phyloP scores from a whole-genome alignment of 371 early-diverging fungal species.

The Dinochytrium kinnereticum region DNA sequence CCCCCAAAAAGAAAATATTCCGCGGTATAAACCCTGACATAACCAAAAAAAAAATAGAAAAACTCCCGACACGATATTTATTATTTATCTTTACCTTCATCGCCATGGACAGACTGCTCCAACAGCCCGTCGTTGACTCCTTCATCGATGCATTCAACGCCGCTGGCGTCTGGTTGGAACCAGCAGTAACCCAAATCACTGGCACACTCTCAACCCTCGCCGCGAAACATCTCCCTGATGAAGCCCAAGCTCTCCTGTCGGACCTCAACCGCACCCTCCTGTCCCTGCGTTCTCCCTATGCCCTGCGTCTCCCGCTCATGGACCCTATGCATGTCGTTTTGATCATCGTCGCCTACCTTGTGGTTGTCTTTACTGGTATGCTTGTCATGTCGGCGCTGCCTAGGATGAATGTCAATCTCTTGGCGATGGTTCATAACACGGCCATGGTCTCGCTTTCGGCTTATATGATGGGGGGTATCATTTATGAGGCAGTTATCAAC shows the following conservation, averaged over 20 bases:
- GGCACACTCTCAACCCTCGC: neutral
- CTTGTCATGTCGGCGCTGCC: conserved; percentile 49
- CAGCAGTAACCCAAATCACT: neutral
- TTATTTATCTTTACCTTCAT: no score
- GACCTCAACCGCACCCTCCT: neutral
- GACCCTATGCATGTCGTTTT: conserved; percentile 63
- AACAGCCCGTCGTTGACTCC: conserved; percentile 7
- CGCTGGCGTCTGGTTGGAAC: neutral
- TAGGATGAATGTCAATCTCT: conserved; percentile 51
- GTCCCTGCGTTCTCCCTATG: conserved; percentile 33
- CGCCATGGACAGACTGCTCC: neutral
- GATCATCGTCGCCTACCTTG: conserved; percentile 53
- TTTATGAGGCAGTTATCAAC: conserved; percentile 52
- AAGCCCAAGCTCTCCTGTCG: neutral
- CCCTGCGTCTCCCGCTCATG: conserved; percentile 60
- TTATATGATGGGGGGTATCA: conserved; percentile 60
- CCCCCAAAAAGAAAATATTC: no score
- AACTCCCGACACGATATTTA: neutral
- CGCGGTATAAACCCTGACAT: no score
- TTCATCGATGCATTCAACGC: conserved; percentile 10
- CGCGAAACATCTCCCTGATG: neutral
- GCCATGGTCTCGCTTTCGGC: conserved; percentile 54
- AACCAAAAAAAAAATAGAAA: neutral
- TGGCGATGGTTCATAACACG: conserved; percentile 59
- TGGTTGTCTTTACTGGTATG: conserved; percentile 53